Evolutionary conservation across 208 protist genomes (phyloP).

Genomic region (Wallacemonas rigidus): DNA sequence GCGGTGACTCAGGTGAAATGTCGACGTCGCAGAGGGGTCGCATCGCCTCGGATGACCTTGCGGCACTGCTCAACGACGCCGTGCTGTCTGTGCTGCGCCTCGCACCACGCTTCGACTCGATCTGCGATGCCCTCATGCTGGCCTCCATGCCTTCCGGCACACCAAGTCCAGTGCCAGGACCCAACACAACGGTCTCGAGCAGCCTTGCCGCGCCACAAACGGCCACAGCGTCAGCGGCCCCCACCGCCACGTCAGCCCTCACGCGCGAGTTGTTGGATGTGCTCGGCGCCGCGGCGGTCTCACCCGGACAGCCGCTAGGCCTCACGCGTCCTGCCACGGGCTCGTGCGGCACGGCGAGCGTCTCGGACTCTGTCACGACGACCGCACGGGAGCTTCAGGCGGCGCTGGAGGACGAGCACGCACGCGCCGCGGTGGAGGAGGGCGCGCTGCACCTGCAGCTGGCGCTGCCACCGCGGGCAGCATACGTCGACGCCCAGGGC

Average conservation of each 20-base stretch:
- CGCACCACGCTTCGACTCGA: conserved; percentile 10
- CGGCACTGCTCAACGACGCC: conserved; percentile 9
- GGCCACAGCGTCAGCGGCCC: neutral
- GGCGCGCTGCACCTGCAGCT: neutral
- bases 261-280: conserved; percentile 10
- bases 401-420: neutral
- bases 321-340: neutral
- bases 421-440: neutral
- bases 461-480: neutral
- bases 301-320: neutral
- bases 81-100: conserved; percentile 11
- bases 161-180: neutral
- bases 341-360: neutral
- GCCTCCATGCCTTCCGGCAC: neutral
- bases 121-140: conserved; percentile 12
- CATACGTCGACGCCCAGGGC: neutral
- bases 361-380: neutral
- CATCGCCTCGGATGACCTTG: neutral
- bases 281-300: neutral
- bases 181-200: neutral
- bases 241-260: neutral
- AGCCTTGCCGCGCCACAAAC: neutral
- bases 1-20: too few relatives aligned
- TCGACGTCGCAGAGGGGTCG: neutral
- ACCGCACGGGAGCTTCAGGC: neutral